Evolutionary conservation across 2,329 filamentous ascomycete species (phyloP).

Genomic region (Parafenestella ontariensis): DNA sequence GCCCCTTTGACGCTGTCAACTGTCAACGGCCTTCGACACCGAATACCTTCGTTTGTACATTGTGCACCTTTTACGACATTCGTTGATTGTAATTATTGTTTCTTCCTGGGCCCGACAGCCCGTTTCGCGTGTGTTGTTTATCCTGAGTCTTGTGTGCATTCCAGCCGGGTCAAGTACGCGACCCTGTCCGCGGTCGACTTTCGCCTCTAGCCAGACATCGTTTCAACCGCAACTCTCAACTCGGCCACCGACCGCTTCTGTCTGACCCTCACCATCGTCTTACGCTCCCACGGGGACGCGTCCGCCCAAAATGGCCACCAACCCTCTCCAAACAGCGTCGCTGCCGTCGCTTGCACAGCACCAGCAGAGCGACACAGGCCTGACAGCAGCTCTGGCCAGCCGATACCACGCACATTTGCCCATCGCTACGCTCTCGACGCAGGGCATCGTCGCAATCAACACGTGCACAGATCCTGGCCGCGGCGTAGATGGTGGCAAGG

Average conservation of each 20-base stretch:
- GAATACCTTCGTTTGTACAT: constrained; percentile 42
- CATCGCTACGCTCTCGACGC: constrained; percentile 86
- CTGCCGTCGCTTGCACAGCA: constrained; percentile 87
- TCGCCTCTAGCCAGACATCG: constrained; percentile 9
- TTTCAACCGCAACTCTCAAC: constrained; percentile 13
- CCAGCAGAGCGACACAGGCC: constrained; percentile 77
- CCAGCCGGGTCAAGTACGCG: constrained; percentile 21
- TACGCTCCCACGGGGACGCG: constrained; percentile 50
- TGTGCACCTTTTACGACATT: constrained; percentile 32
- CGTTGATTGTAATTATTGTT: constrained; percentile 38
- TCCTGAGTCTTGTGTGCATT: constrained; percentile 31
- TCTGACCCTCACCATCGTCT: constrained; percentile 37
- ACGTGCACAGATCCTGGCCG: constrained; percentile 90
- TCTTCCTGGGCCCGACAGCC: constrained; percentile 4
- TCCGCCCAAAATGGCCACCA: constrained; percentile 65
- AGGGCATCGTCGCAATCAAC: constrained; percentile 90
- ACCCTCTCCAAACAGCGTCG: constrained; percentile 71
- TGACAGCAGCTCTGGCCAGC: constrained; percentile 82
- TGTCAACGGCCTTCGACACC: constrained; percentile 19
- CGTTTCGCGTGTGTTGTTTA: constrained; percentile 21
- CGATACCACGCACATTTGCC: constrained; percentile 92
- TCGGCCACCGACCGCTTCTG: constrained; percentile 11
- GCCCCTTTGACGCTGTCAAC: constrained; percentile 32
- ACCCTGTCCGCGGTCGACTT: constrained; percentile 2
- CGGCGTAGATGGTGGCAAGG: constrained; percentile 87